Percentiles rank a stretch among this genome's conserved stretches.
These are phyloP conservation scores for Globisporangium carolinianum DNA, from an alignment of 352 stramenopile species.

Conservation along the genomic window DNA sequence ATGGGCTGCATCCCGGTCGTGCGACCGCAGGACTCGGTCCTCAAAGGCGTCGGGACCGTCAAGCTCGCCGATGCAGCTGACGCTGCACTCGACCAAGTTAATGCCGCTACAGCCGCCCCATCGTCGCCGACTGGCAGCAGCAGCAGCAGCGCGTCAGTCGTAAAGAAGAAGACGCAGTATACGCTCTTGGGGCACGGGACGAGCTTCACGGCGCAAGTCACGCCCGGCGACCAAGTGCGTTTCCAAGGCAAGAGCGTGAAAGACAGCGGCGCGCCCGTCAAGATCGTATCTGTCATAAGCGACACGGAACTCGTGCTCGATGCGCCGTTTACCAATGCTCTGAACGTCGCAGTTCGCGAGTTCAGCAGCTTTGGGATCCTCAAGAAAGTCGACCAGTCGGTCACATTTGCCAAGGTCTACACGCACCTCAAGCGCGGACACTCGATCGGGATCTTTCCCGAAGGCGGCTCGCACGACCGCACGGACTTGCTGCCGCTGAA, in stretches of 20 bases:
- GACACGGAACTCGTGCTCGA: slow-evolving; percentile 81
- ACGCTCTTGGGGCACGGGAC: slow-evolving; percentile 58
- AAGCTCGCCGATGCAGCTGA: slow-evolving; percentile 30
- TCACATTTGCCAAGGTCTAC: slow-evolving; percentile 92
- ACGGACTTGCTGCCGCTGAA: slow-evolving; percentile 97
- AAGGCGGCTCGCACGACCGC: slow-evolving; percentile 96
- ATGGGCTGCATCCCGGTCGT: slow-evolving; percentile 96
- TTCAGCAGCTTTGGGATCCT: slow-evolving; percentile 77
- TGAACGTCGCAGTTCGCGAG: slow-evolving; percentile 32
- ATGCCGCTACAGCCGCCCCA: slow-evolving; percentile 9
- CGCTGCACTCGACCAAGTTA: slow-evolving; percentile 16
- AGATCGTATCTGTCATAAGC: slow-evolving; percentile 76
- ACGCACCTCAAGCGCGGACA: slow-evolving; percentile 84
- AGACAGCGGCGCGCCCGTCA: slow-evolving; percentile 76
- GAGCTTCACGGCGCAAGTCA: slow-evolving; percentile 69
- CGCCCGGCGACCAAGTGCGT: slow-evolving; percentile 71
- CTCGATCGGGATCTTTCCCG: slow-evolving; percentile 96
- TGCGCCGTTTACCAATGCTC: slow-evolving; percentile 29
- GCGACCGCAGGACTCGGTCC: slow-evolving; percentile 91
- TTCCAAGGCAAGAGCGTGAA: slow-evolving; percentile 73
- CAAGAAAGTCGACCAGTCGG: slow-evolving; percentile 88
- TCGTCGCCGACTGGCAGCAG: slow-evolving; percentile 1
- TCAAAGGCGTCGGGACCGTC: slow-evolving; percentile 62
- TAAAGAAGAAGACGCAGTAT: slow-evolving; percentile 23
- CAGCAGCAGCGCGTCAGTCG: slow-evolving; percentile 3